A percentile compares a stretch with the other conserved stretches of the same genome.
Evolutionary conservation across 2,329 filamentous ascomycete genomes (phyloP).

Genomic region (Fusarium sacchari): DNA sequence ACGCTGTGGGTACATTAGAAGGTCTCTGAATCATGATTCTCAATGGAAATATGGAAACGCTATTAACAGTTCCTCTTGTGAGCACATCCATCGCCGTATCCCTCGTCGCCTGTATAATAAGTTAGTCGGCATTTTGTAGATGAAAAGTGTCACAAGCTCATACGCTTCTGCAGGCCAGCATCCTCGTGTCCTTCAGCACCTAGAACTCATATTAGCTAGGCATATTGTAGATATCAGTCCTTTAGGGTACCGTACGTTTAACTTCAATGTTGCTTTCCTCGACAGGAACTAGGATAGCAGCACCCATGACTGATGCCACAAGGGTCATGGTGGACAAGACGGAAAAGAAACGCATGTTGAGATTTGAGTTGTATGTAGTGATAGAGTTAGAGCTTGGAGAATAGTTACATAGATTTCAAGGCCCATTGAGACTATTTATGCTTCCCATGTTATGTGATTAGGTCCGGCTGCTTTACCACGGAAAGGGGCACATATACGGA

Average conservation of each 20-base stretch:
- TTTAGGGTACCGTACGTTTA: neutral
- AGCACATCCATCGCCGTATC: neutral
- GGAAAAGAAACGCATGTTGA: neutral
- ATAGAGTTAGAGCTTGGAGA: too few species aligned
- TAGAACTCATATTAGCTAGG: accelerated
- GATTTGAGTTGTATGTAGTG: accelerated
- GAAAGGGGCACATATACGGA: too few species aligned
- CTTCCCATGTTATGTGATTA: neutral
- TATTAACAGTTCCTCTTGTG: neutral
- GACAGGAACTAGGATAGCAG: neutral
- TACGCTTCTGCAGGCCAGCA: neutral
- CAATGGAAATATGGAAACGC: neutral
- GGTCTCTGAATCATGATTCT: neutral
- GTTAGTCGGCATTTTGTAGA: neutral
- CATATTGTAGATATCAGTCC: accelerated
- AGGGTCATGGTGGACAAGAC: neutral
- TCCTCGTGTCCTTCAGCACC: neutral
- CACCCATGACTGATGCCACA: neutral
- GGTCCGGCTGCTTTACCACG: neutral
- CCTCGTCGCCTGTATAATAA: neutral
- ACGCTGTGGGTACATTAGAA: accelerated
- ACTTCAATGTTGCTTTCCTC: neutral
- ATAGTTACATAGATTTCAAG: accelerated
- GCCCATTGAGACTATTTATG: neutral
- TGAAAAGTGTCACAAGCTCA: accelerated